Base-by-base conservation (phyloP, 2,329 filamentous ascomycete species). In the Penicillium janthinellum region DNA sequence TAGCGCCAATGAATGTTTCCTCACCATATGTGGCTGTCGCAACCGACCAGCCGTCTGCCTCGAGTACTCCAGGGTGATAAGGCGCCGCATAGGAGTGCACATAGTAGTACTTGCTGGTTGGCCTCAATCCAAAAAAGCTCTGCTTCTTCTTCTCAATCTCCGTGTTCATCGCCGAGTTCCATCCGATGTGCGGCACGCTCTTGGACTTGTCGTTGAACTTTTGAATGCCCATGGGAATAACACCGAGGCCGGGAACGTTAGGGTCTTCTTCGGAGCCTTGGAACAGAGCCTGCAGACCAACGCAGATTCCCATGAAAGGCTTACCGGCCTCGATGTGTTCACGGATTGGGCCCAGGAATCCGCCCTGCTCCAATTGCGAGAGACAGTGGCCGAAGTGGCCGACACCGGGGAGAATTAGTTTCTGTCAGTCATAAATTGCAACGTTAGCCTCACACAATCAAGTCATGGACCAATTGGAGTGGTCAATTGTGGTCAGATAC, bases 331-430 rank as follows among this genome's bases (percentile, higher is more conserved):
- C 83, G 70, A 99, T 93, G 79, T 98, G 92, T 65, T 87, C 83
- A 67, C 83, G 86, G 65, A 99, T 89, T 10, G 92, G 90, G 60
- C 91, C 90, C 56, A 94, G 82, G 78, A 93, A 99, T 64, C 90
- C 91, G 39, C 92, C 91, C 44, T 87, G 84, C 15, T 88, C 83
- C 67, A 99, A 88, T 73, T 96, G 92, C 31, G 87, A 87, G 65
- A 98, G 83, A 77, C 95, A 99, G 82, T 99, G 92, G 62, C 95
- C 95, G 71, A 98, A 99, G 82, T 99, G 94, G 69, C 95, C 95
- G 63, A 99, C 95, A 61, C 95, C 95, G 5, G 95, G 95, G 28
- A 99, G 86, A 66, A 99, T 97, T 70, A 99, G 86, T 85, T 89
- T 96, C 89, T 96, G 75, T 56, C 31, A 35, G 22, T 6, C 28